Percentiles rank a stretch among this genome's conserved stretches.
Conservation (phyloP, 2,329 filamentous ascomycete genomes). For the Verticillium longisporum region DNA sequence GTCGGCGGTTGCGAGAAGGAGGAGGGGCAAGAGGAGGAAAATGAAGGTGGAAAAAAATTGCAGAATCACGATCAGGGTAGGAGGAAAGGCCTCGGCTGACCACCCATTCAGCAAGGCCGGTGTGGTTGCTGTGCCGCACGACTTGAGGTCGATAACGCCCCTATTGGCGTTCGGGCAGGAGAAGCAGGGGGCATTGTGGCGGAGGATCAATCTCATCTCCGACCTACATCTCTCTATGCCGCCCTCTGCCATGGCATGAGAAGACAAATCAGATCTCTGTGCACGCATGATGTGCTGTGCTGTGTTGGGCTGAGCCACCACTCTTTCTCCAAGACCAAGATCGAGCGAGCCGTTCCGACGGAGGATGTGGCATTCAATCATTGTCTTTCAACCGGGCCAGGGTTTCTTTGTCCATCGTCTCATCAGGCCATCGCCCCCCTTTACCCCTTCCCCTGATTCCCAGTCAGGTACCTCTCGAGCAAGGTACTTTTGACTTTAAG, state of each 20-base stretch:
- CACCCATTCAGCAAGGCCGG: neutral
- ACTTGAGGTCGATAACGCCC: neutral
- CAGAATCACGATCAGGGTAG: neutral
- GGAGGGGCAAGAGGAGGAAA: neutral
- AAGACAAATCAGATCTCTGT: neutral
- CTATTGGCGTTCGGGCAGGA: neutral
- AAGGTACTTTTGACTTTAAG: neutral
- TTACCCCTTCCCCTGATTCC: neutral
- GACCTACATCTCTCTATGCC: neutral
- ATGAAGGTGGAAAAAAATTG: neutral
- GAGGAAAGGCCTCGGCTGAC: neutral
- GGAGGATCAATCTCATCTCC: neutral
- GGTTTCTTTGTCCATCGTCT: too few relatives aligned
- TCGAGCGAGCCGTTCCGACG: neutral
- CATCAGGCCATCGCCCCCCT: neutral
- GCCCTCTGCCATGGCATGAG: neutral
- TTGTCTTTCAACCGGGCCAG: too few relatives aligned
- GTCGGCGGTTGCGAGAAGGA: neutral
- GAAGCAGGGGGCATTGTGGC: neutral
- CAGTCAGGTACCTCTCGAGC: too few relatives aligned
- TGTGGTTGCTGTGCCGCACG: neutral
- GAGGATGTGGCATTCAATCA: neutral
- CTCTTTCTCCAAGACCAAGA: neutral
- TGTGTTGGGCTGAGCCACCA: neutral
- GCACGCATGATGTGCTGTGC: neutral